Evolutionary conservation across 108 stramenopile species (phyloP), one percentile per base, ranked within the genome.

Genomic region (Nannochloropsis gaditana): DNA sequence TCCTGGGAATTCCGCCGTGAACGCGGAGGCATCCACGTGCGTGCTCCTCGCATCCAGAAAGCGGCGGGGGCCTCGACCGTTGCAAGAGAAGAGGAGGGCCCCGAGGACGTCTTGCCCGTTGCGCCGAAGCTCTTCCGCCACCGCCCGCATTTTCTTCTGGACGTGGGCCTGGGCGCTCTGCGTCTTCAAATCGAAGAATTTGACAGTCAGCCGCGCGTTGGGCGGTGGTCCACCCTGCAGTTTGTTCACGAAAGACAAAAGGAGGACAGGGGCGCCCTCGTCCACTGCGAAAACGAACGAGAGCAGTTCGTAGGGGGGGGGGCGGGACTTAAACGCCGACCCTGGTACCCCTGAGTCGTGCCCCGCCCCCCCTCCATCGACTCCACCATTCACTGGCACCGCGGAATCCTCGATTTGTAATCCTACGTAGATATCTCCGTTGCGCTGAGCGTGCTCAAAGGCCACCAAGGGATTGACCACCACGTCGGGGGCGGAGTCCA

Each of bases 151-250:
- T 73, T 73, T 73, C 4, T n/a, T 73, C 59, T 73, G 59, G 19
- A 73, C 59, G 59, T 73, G 59, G 19, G 59, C 59, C n/a, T 73
- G 59, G 59, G 59, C 59, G 59, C 19, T n/a, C 15, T n/a, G 59
- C 6, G 19, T 73, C 59, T 15, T 73, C 6, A 73, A n/a, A n/a
- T 73, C 59, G 6, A 73, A 73, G 8, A 73, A 73, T n/a, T n/a
- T 15, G n/a, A 73, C n/a, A 15, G 59, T n/a, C 59, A 73, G n/a
- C 59, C n/a, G 59, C 59, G 59, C 59, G 59, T 73, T 73, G 15
- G 59, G 19, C n/a, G 59, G 59, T n/a, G 59, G 59, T 31, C 31
- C 31, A 15, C 4, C 15, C n/a, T 73, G 59, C n/a, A n/a, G 8
- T 73, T 4, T 8, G n/a, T 73, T 73, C n/a, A n/a, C 59, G 6